These are phyloP conservation scores for Melastoma malabathricum DNA, from an alignment of 345 rosid genomes.

Conservation along the genomic window DNA sequence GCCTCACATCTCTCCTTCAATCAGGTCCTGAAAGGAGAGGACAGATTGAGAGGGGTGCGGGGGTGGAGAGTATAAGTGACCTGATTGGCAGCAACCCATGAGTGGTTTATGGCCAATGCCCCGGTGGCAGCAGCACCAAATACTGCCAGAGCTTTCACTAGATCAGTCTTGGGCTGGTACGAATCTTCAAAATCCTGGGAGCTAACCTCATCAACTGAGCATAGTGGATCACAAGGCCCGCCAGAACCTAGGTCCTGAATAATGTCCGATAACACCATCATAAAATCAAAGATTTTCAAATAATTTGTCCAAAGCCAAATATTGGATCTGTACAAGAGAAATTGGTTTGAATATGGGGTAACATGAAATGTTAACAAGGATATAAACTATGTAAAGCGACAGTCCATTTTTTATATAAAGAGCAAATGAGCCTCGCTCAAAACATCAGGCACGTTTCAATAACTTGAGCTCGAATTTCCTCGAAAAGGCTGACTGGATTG, in stretches of 20 bases:
- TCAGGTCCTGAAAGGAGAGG: background rate
- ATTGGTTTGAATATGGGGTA: no score
- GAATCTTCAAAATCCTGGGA: slow-evolving; percentile 50
- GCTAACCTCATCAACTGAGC: slow-evolving; percentile 81
- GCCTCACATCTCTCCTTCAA: no score
- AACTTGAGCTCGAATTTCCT: no score
- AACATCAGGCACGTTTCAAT: no score
- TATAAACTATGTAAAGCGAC: no score
- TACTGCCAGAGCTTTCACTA: slow-evolving; percentile 62
- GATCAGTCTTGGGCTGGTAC: slow-evolving; percentile 79
- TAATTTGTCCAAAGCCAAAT: no score
- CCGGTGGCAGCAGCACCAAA: slow-evolving; percentile 72
- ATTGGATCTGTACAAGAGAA: no score
- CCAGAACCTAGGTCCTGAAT: slow-evolving; percentile 45
- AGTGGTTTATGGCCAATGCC: slow-evolving; percentile 71
- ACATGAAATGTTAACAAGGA: background rate
- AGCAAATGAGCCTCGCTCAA: no score
- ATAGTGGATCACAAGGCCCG: slow-evolving; percentile 77
- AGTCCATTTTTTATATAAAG: no score
- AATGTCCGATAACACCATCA: background rate
- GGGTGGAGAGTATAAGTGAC: slow-evolving; percentile 14
- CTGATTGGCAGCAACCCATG: slow-evolving; percentile 98
- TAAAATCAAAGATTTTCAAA: no score
- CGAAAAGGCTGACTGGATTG: no score
- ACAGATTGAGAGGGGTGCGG: background rate